Base-by-base conservation (phyloP, 1,284 basidiomycete species). In the Cutaneotrichosporon mucoides region DNA sequence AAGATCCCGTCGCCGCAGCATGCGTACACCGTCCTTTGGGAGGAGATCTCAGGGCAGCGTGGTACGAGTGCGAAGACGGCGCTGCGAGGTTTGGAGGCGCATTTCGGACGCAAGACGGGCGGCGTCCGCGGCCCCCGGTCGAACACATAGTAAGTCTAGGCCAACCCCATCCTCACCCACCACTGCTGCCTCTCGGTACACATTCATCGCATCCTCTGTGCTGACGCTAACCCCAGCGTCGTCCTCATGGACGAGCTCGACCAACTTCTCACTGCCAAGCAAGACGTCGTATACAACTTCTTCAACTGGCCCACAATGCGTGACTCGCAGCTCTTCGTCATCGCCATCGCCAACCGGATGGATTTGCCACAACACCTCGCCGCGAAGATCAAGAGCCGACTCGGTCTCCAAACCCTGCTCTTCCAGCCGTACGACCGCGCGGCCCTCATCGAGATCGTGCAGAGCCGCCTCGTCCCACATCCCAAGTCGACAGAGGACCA, bases 261-360 rank as follows among this genome's bases (percentile, higher is more conserved):
- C 77, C 95, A 98, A 75, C 83, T 99, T 37, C 86, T 99, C 64
- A 98, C 95, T 0, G 82, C 88, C 24, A 95, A 96, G 72, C 95
- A 99, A 77, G 94, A 98, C 67, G 95, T 99, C 2, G 90, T 99
- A 44, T 99, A 99, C 80, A 98, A 98, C 75, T 95, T 99, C 79
- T 99, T 99, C 84, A 98, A 98, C 75, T 99, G 96, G 95, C 96
- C 95, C 1, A 94, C 92, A 9, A 82, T 95, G 59, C 83, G 85
- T 0, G 86, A 86, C 12, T 91, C 89, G 56, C 88, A 89, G 71
- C 83, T 99, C 12, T 87, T 98, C 54, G 95, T 99, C 2, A 85
- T 99, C 56, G 96, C 96, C 0, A 93, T 99, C 1, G 96, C 96
- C 9, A 99, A 99, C 75, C 95, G 95, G 34, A 96, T 98, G 90